phyloP scores from a whole-genome alignment of 192 early-diverging fungal species.

The Jimgerdemannia flammicorona region DNA sequence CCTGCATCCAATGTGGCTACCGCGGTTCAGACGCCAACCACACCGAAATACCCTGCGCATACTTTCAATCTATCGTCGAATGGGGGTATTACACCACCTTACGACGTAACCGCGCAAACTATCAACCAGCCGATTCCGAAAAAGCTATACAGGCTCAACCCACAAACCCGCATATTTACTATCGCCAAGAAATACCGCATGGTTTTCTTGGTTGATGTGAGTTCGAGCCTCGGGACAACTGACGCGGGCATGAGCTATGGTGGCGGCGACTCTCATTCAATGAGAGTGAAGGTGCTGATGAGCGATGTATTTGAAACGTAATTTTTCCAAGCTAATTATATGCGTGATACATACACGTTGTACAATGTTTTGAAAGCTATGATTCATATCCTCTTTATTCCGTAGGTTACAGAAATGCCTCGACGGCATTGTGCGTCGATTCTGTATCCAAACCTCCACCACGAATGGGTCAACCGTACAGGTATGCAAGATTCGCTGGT shows the following conservation, averaged over 20 bases:
- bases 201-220: slow-evolving; percentile 68
- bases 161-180: slow-evolving; percentile 59
- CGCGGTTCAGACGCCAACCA: not conserved
- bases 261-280: not conserved
- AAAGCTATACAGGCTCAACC: slow-evolving; percentile 50
- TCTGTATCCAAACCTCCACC: slow-evolving; percentile 19
- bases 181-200: slow-evolving; percentile 55
- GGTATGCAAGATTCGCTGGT: not conserved
- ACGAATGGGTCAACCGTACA: not conserved
- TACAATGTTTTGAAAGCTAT: too few relatives aligned
- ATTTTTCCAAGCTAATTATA: not conserved
- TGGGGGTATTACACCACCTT: not conserved
- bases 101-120: not conserved
- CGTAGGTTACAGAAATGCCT: slow-evolving; percentile 22
- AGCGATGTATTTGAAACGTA: slow-evolving; percentile 49
- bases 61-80: not conserved
- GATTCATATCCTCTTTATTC: too few relatives aligned
- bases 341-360: not conserved
- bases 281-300: slow-evolving; percentile 32
- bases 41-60: not conserved
- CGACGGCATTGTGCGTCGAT: slow-evolving; percentile 29
- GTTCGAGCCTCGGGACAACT: slow-evolving; percentile 61
- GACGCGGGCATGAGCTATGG: slow-evolving; percentile 26
- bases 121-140: not conserved
- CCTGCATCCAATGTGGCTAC: not conserved